Base-by-base conservation (phyloP, 2,329 filamentous ascomycete genomes). In the Xylaria polymorpha region DNA sequence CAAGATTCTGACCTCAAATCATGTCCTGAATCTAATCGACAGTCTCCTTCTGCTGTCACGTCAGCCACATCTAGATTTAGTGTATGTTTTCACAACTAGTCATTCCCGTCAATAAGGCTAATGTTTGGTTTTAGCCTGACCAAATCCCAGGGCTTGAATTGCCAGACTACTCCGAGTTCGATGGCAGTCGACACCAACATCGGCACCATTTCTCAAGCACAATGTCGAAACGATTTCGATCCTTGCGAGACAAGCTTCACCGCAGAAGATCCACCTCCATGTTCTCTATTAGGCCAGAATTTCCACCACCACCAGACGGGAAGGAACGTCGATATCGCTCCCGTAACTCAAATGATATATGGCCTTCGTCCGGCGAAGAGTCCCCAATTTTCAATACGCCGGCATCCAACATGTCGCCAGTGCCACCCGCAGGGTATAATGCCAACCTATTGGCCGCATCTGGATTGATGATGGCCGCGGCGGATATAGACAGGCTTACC, bases 371-470 rank as follows among this genome's bases (percentile, higher is more conserved):
- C 3, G 74, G 75, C 5, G 74, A 77, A 15, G 77, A 78, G 53
- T 74, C 68, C 9, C 76, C 74, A 2, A 39, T 78, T 5, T 78
- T 74, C 58, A 77, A 77, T 32, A 78, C 76, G 3, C 77, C 77
- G 1, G 74, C 75, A 64, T 74, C 76, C 0, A 69, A 69, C 25
- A 22, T 51, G 12, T 68, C 70, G n/a, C 69, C 66, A 7, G 44
- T 51, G 10, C 62, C 61, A 22, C 32, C 66, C 6, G 20, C 25
- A 20, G 66, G 70, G 0, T 70, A 69, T 43, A 57, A 71, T 48
- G 43, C 74, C 18, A 72, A 74, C 39, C 67, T 74, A 22, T 56
- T 78, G 22, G 75, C 74, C 22, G 74, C 73, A 55, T 70, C 74
- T 39, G 73, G 75, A 20, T 69, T 75, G 48, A 72, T 74, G 39